Conservation (phyloP, 2,329 filamentous ascomycete genomes). For the Clonostachys sp. region DNA sequence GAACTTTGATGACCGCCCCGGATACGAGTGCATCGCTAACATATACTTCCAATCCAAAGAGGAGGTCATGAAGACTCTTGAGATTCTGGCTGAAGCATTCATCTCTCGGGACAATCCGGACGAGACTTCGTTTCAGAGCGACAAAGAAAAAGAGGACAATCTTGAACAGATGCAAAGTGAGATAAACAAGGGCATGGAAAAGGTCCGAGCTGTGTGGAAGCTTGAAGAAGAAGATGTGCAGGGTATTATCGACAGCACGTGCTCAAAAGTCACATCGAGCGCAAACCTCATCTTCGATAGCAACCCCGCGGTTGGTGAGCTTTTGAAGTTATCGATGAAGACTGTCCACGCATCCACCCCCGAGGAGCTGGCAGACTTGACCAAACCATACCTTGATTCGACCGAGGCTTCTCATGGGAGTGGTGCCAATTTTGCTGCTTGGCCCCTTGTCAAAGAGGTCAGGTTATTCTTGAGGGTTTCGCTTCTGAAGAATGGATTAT, state of each 20-base stretch:
- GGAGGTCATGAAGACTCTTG: slow-evolving; percentile 6
- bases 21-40: slow-evolving; percentile 9
- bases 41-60: slow-evolving; percentile 10
- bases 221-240: slow-evolving; percentile 4
- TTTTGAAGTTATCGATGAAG: slow-evolving; percentile 2
- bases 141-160: slow-evolving; percentile 6
- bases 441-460: slow-evolving; percentile 29
- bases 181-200: slow-evolving; percentile 10
- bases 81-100: slow-evolving; percentile 6
- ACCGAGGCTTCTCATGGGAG: not conserved
- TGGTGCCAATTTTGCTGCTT: slow-evolving; percentile 13
- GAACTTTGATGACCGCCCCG: slow-evolving; percentile 11
- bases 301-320: not conserved
- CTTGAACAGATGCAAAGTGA: not conserved
- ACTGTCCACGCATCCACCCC: slow-evolving; percentile 2
- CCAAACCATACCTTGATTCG: slow-evolving; percentile 20
- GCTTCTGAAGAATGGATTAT: slow-evolving; percentile 40
- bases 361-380: slow-evolving; percentile 2
- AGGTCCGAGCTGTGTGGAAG: slow-evolving; percentile 13
- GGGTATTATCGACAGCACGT: not conserved
- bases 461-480: slow-evolving; percentile 36
- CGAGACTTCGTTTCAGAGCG: not conserved
- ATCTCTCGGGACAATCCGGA: not conserved
- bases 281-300: slow-evolving; percentile 5
- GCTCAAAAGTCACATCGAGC: not conserved